phyloP scores from a whole-genome alignment of 345 rosid species.

The Eutrema yunnanense region DNA sequence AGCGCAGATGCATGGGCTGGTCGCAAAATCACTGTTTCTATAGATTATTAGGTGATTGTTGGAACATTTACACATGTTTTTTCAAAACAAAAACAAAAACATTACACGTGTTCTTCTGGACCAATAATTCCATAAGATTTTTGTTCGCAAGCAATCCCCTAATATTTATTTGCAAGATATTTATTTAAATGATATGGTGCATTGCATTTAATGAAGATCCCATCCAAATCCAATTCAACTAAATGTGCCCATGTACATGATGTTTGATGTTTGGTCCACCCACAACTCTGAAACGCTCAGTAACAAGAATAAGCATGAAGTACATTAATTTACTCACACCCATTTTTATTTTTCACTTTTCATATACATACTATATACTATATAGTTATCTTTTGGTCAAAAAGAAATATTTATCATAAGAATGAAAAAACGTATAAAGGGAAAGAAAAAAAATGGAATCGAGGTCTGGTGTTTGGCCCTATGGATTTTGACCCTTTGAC shows the following conservation, averaged over 20 bases:
- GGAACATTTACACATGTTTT: slow-evolving; percentile 25
- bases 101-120: slow-evolving; percentile 26
- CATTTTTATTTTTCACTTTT: neutral
- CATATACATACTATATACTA: neutral
- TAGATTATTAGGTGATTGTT: slow-evolving; percentile 23
- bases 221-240: slow-evolving; percentile 22
- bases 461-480: slow-evolving; percentile 21
- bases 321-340: neutral
- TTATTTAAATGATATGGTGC: slow-evolving; percentile 1
- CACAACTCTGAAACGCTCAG: slow-evolving; percentile 11
- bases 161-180: neutral
- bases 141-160: neutral
- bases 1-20: slow-evolving; percentile 23
- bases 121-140: slow-evolving; percentile 16
- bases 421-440: neutral
- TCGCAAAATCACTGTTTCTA: neutral
- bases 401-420: neutral
- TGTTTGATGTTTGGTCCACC: slow-evolving; percentile 16
- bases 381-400: neutral
- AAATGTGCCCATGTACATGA: slow-evolving; percentile 16
- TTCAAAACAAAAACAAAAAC: slow-evolving; percentile 7
- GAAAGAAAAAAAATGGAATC: slow-evolving; percentile 4
- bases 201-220: slow-evolving; percentile 17
- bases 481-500: slow-evolving; percentile 24
- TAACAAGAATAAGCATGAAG: slow-evolving; percentile 11